phyloP scores from a whole-genome alignment of 176 grass and related monocot species.

The Tuctoria greenei region DNA sequence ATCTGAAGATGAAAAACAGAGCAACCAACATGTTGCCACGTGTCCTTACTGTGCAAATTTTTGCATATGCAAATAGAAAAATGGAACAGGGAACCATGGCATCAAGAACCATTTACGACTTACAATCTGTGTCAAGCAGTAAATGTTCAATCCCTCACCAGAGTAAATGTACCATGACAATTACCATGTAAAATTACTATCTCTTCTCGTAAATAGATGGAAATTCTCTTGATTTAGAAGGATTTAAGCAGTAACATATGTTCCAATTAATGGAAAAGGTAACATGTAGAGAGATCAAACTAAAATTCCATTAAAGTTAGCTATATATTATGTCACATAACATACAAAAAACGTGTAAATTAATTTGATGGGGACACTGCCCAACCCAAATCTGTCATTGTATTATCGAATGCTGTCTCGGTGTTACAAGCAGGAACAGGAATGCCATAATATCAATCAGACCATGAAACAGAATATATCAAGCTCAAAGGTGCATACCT shows the following conservation, averaged over 20 bases:
- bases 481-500: constrained; percentile 51
- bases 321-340: neutral
- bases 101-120: neutral
- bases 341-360: neutral
- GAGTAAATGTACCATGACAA: neutral
- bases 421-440: neutral
- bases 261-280: neutral
- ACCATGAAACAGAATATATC: neutral
- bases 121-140: neutral
- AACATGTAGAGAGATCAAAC: neutral
- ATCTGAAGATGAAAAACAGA: neutral
- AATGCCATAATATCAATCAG: neutral
- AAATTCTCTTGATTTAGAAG: neutral
- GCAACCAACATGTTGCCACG: neutral
- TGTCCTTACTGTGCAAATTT: neutral
- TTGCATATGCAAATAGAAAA: neutral
- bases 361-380: neutral
- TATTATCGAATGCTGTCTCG: neutral
- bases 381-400: neutral
- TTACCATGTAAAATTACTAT: neutral
- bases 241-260: neutral
- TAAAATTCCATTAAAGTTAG: neutral
- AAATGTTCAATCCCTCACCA: neutral
- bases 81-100: neutral
- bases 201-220: neutral